Conservation (phyloP, 257 asterid species). For the Vinca minor region DNA sequence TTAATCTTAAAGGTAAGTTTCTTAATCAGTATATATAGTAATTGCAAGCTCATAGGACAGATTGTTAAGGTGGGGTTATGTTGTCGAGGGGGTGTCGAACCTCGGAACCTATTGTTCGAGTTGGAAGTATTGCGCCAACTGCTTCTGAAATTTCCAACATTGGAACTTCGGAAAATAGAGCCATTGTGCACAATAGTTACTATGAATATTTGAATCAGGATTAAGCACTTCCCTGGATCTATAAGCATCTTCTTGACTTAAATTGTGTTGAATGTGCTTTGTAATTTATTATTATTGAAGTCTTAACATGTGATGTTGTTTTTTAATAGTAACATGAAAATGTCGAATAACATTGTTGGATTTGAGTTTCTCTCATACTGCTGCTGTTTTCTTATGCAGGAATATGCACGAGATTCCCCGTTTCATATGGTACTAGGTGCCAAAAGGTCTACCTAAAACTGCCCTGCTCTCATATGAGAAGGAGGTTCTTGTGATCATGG, state of each 20-base stretch:
- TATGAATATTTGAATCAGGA: not conserved
- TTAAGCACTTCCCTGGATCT: not conserved
- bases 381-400: slow-evolving; percentile 1
- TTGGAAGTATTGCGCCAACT: too few relatives aligned
- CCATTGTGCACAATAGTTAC: not conserved
- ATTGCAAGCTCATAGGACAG: not conserved
- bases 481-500: slow-evolving; percentile 37
- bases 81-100: not conserved
- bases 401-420: not conserved
- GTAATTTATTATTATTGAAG: too few relatives aligned
- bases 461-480: slow-evolving; percentile 13
- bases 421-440: not conserved
- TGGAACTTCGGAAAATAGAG: not conserved
- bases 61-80: not conserved
- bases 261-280: not conserved
- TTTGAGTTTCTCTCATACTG: not conserved
- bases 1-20: not conserved
- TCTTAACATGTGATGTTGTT: not conserved
- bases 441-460: not conserved
- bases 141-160: too few relatives aligned
- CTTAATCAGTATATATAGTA: not conserved
- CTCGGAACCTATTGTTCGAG: not conserved
- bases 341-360: not conserved
- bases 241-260: not conserved
- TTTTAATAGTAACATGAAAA: not conserved